Percentiles rank a stretch among this genome's conserved stretches.
phyloP scores from a whole-genome alignment of 352 stramenopile species.

The Phytophthora pluvialis region DNA sequence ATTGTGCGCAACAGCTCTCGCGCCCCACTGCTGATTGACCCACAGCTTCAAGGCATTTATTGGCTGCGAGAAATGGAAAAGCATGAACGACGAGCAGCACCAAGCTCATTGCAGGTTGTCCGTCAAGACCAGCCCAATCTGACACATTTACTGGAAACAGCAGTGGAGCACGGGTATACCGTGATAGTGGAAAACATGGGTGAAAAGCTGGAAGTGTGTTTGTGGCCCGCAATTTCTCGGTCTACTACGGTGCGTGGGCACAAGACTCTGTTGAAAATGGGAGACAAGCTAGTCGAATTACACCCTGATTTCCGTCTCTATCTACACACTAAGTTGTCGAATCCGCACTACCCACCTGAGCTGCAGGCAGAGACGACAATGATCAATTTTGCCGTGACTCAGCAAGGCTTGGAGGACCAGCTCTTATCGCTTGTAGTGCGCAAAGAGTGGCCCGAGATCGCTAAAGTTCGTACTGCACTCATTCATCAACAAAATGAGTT shows the following conservation, averaged over 20 bases:
- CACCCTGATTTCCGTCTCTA: slow-evolving; percentile 86
- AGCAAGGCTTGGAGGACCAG: slow-evolving; percentile 91
- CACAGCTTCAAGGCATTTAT: slow-evolving; percentile 91
- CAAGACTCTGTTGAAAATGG: slow-evolving; percentile 82
- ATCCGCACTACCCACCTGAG: slow-evolving; percentile 92
- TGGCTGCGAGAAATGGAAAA: slow-evolving; percentile 90
- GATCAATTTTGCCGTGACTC: slow-evolving; percentile 93
- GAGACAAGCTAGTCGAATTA: slow-evolving; percentile 89
- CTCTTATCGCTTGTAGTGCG: slow-evolving; percentile 87
- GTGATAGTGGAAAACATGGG: slow-evolving; percentile 92
- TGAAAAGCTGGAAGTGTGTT: slow-evolving; percentile 85
- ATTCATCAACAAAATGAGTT: slow-evolving; percentile 92
- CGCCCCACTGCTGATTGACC: slow-evolving; percentile 91
- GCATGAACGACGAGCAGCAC: slow-evolving; percentile 40
- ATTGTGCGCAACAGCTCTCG: slow-evolving; percentile 84
- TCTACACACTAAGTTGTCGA: slow-evolving; percentile 94
- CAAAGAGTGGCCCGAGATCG: slow-evolving; percentile 91
- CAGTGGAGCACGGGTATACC: slow-evolving; percentile 80
- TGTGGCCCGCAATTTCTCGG: slow-evolving; percentile 86
- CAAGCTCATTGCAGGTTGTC: slow-evolving; percentile 73
- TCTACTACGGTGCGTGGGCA: slow-evolving; percentile 76
- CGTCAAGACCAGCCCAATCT: slow-evolving; percentile 88
- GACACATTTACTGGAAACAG: slow-evolving; percentile 69
- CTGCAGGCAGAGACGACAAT: slow-evolving; percentile 92
- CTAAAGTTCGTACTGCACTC: slow-evolving; percentile 73